Base-by-base conservation (phyloP, 306 rosid genomes). In the Lathyrus aphaca region DNA sequence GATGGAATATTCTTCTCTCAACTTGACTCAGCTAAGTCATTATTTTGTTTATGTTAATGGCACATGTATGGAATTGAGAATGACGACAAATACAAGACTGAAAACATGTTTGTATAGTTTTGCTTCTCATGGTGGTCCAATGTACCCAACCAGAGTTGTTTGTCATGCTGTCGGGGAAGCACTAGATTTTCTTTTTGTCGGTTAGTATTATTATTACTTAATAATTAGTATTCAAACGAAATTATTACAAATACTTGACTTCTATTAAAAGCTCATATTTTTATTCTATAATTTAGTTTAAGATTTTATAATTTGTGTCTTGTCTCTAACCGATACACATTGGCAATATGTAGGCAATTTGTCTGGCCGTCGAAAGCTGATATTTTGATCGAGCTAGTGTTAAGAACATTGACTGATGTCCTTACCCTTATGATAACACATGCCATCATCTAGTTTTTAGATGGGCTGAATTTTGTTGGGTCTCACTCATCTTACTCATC, bases 81-180 rank as follows among this genome's bases (percentile, higher is more conserved):
- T 95, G 97, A 77, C 95, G 14, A 87, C 99, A 43, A 91, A 95
- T 83, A 91, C 96, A 18, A 86, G 97, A 77, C 69, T 91, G 69
- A 95, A 89, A 79, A 83, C 91, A 64, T 91, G 97, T 79, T 76
- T 95, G 75, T 91, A 94, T 64, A 95, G 99, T 77, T 89, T 89
- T 86, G 89, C 99, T 58, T 83, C 95, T 75, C 99, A 96, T 0
- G 99, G 99, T 57, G 97, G 99, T 49, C 97, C 99, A 37, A 73
- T 95, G 97, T 95, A 95, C 70, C 97, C 99, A 8, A 95, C 99
- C 60, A 86, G 99, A 84, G 91, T 87, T 13, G 95, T 95, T 50
- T 96, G 99, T 8, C 99, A 95, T 85, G 99, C 99, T 69, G 99
- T 97, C 38, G 89, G 99, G 99, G 96, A 86, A 68, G 89, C 97